Evolutionary conservation across 2,329 filamentous ascomycete species (phyloP).

Genomic region (Fusarium sp.): DNA sequence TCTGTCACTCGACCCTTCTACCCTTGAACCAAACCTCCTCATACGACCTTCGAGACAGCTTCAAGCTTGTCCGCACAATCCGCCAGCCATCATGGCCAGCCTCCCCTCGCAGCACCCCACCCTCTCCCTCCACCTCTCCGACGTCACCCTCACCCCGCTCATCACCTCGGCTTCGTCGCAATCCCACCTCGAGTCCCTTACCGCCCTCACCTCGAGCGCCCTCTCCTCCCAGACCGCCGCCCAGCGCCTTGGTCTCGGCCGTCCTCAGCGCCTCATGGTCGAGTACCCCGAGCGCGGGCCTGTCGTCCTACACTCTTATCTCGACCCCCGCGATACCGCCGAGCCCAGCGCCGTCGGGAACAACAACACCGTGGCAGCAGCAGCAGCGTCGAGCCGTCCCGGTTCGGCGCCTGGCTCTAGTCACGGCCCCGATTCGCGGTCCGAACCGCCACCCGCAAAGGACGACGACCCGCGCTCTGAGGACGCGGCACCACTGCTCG

Average conservation of each 20-base stretch:
- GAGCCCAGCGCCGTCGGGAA: slow-evolving; percentile 15
- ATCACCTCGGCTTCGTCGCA: slow-evolving; percentile 62
- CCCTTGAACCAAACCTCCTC: not conserved
- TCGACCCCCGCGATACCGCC: slow-evolving; percentile 51
- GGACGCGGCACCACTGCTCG: slow-evolving; percentile 61
- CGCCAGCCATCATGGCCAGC: slow-evolving; percentile 48
- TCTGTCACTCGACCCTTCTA: not conserved
- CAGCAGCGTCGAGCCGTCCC: slow-evolving; percentile 7
- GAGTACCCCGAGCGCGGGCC: slow-evolving; percentile 60
- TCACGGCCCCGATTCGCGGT: slow-evolving; percentile 20
- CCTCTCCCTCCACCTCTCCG: slow-evolving; percentile 67
- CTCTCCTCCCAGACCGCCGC: slow-evolving; percentile 64
- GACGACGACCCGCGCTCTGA: slow-evolving; percentile 41
- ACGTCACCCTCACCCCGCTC: slow-evolving; percentile 66
- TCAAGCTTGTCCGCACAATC: slow-evolving; percentile 13
- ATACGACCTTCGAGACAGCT: not conserved
- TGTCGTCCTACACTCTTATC: slow-evolving; percentile 58
- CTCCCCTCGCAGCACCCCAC: slow-evolving; percentile 61
- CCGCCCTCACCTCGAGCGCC: slow-evolving; percentile 62
- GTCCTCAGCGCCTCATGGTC: slow-evolving; percentile 67
- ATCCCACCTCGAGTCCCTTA: slow-evolving; percentile 60
- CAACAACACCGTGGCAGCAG: slow-evolving; percentile 6
- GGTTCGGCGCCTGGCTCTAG: slow-evolving; percentile 32
- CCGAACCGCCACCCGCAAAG: slow-evolving; percentile 20
- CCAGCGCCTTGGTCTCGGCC: slow-evolving; percentile 63